These are phyloP conservation scores for Tephrocybe sp. DNA, from an alignment of 768 basidiomycete species.

Conservation along the genomic window DNA sequence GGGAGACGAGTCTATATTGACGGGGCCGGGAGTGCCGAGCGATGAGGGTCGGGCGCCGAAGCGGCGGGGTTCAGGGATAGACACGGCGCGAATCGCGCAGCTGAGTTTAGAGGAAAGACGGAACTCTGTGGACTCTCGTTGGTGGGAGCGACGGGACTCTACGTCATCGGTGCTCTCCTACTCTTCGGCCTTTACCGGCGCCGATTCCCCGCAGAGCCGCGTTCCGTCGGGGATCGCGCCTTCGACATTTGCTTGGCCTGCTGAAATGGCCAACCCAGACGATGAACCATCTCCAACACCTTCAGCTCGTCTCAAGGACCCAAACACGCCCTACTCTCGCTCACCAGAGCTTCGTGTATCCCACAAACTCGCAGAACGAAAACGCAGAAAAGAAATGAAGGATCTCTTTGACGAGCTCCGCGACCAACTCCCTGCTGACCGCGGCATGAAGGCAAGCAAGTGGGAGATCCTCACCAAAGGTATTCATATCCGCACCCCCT, in stretches of 20 bases:
- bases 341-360: constrained; percentile 93
- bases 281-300: constrained; percentile 34
- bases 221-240: constrained; percentile 60
- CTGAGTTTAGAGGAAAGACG: constrained; percentile 78
- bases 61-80: constrained; percentile 81
- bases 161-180: constrained; percentile 68
- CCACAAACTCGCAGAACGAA: constrained; percentile 96
- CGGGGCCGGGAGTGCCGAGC: constrained; percentile 68
- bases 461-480: constrained; percentile 99
- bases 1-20: constrained; percentile 65
- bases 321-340: constrained; percentile 86
- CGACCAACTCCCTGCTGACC: constrained; percentile 88
- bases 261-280: constrained; percentile 38
- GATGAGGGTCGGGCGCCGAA: constrained; percentile 75
- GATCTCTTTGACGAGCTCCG: constrained; percentile 96
- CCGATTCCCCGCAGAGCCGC: constrained; percentile 65
- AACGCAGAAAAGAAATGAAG: constrained; percentile 98
- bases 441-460: constrained; percentile 96
- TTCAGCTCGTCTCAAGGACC: constrained; percentile 45
- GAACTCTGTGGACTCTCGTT: constrained; percentile 67
- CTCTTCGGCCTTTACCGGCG: constrained; percentile 56
- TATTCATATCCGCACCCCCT: constrained; percentile 26
- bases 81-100: constrained; percentile 73
- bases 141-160: constrained; percentile 79
- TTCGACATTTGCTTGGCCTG: constrained; percentile 74